A percentile compares a stretch with the other conserved stretches of the same genome.
Conservation (phyloP, 2,329 filamentous ascomycete genomes). For the Hypoxylon sp. region DNA sequence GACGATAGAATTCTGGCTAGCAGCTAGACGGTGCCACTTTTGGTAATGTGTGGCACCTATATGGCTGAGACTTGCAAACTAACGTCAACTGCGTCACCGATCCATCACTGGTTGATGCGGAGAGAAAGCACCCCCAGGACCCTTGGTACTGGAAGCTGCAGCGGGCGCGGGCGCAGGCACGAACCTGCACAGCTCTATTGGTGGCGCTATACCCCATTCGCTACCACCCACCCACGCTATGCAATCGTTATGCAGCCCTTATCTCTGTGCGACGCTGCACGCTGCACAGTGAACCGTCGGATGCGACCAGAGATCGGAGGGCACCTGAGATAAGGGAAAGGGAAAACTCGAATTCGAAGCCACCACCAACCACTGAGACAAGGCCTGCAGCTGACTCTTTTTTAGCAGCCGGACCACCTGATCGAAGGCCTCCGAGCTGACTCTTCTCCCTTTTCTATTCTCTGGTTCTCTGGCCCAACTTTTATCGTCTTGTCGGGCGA, state of each 20-base stretch:
- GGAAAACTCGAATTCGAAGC: conserved; percentile 37
- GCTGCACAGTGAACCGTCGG: conserved; percentile 22
- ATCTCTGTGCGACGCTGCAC: conserved; percentile 42
- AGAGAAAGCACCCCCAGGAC: conserved; percentile 16
- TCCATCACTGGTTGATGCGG: conserved; percentile 15
- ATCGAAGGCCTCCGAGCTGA: conserved; percentile 10
- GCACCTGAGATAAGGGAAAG: conserved; percentile 39
- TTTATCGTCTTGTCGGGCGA: not conserved
- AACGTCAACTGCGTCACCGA: conserved; percentile 27
- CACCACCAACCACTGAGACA: conserved; percentile 29
- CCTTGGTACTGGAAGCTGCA: conserved; percentile 31
- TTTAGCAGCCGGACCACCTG: conserved; percentile 26
- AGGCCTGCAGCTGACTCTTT: conserved; percentile 26
- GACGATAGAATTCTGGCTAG: conserved; percentile 2
- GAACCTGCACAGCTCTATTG: conserved; percentile 25
- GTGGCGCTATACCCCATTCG: conserved; percentile 44
- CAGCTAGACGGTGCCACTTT: not conserved
- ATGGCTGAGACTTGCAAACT: conserved; percentile 2
- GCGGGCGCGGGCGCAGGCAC: conserved; percentile 26
- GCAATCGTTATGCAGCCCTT: conserved; percentile 40
- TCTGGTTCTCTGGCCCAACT: not conserved
- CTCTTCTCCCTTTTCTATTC: conserved; percentile 1
- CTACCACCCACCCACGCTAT: conserved; percentile 17
- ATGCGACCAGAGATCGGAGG: conserved; percentile 33
- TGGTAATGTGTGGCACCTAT: not conserved